Evolutionary conservation across 371 early-diverging fungal species (phyloP), one percentile per base, ranked within the genome.

Genomic region (Mucor circinelloides): DNA sequence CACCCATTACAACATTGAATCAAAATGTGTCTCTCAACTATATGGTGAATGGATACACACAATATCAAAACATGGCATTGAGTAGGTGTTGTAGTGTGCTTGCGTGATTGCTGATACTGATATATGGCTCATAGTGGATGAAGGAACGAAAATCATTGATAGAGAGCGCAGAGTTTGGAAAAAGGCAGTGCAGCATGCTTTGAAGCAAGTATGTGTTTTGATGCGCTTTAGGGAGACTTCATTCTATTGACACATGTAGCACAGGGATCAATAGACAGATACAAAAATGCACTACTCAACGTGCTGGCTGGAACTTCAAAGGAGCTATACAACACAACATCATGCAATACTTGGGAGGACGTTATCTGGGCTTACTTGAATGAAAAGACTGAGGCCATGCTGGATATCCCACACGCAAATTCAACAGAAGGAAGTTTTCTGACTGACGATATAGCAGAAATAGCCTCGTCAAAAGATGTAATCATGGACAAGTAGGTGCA

Each of bases 361-460:
- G 63, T 78, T 1, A 48, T 81, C 13, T 81, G 81, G 81, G 65
- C 72, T 0, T 74, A 68, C 21, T 69, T 73, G 55, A 78, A 81
- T 58, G 55, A 54, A 10, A 48, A 25, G 2, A 46, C 69, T 2
- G 67, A 75, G 34, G 52, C 63, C 25, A 10, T 56, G 2, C 21
- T 71, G 42, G 65, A 72, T 21, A 46, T 57, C 28, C 32, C 54
- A 4, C n/a, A 40, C 17, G 8, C 13, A 30, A 50, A 1, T 12
- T 6, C n/a, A 4, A n/a, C 23, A 10, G 6, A 15, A 23, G 25
- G 6, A 6, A 27, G 17, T 31, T 15, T 55, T 13, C n/a, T 60
- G 19, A 13, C 56, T 7, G 30, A 19, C 1, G 30, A 40, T 17
- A 40, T 48, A 13, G 42, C 30, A 0, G 15, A 27, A 12, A 21